Evolutionary conservation across 2,329 filamentous ascomycete species (phyloP), one percentile per base, ranked within the genome.

Genomic region (Trichoderma semiorbis): DNA sequence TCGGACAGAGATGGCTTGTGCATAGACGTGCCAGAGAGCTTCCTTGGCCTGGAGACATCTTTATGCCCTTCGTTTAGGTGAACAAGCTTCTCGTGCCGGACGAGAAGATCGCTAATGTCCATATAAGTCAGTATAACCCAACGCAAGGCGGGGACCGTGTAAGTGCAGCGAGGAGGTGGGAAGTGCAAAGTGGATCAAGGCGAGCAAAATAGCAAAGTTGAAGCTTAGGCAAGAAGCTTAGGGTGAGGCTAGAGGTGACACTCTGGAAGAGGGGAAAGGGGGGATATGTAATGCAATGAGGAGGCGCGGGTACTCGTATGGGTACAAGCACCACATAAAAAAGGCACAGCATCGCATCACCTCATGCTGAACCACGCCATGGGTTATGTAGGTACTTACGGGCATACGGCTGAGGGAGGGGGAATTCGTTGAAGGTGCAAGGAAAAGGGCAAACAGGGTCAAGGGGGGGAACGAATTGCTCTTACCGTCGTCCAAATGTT

Each of bases 1-100:
- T 88, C 86, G 50, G 84, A 82, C 10, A 85, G 77, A n/a, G 84
- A 82, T 28, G 84, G 80, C 73, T 84, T 85, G 60, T 84, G 83
- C 72, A 81, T 81, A 47, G 79, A 78, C 16, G 81, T 77, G 69
- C 81, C 85, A 18, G 87, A 88, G n/a, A 84, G 78, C 76, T 87
- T 89, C 73, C 87, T 83, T 30, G 83, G 83, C 68, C 86, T 83
- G 76, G 77, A 81, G 74, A 81, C 84, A 76, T 89, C 87, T 75
- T 88, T 89, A 79, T 81, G 85, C 75, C 84, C 85, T 79, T 89
- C 87, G 80, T 88, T 89, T 78, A 89, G 84, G 78, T 90, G 88
- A 76, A 89, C 88, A 75, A 90, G 86, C 81, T 90, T 90, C 81
- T 90, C 87, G 81, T 90, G 88, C 74, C 88, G 85, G 74, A 89